These are phyloP conservation scores for Eucalyptus pumila DNA, from an alignment of 345 rosid species.

Conservation along the genomic window DNA sequence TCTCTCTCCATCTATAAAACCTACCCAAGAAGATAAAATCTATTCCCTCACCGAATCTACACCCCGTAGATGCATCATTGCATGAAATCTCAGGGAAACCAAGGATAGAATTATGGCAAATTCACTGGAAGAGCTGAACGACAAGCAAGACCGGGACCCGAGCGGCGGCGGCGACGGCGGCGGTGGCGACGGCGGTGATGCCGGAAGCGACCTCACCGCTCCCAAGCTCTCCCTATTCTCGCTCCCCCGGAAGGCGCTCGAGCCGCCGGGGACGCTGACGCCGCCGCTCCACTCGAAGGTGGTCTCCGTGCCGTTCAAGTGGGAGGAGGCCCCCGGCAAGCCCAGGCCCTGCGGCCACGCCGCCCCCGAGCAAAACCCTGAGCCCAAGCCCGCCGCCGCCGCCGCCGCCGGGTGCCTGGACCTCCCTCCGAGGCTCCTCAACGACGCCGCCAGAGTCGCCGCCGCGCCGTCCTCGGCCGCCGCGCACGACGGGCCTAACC, in stretches of 20 bases:
- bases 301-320: slow-evolving; percentile 66
- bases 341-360: slow-evolving; percentile 28
- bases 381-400: slow-evolving; percentile 1
- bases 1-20: background rate
- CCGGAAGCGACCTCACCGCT: background rate
- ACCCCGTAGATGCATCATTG: background rate
- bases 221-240: slow-evolving; percentile 49
- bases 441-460: slow-evolving; percentile 5
- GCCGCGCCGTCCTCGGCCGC: slow-evolving; percentile 36
- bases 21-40: background rate
- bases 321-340: slow-evolving; percentile 96
- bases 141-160: background rate
- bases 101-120: background rate
- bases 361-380: background rate
- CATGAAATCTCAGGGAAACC: background rate
- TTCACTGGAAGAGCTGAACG: background rate
- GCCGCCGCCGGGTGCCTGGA: slow-evolving; percentile 24
- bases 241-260: slow-evolving; percentile 25
- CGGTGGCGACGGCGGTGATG: background rate
- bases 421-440: slow-evolving; percentile 57
- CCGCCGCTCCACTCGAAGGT: slow-evolving; percentile 40
- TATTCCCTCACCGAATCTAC: background rate
- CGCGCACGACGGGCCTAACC: slow-evolving; percentile 44
- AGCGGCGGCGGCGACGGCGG: background rate
- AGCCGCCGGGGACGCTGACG: slow-evolving; percentile 33